Evolutionary conservation across 352 stramenopile species (phyloP).

Genomic region (Globisporangium okanoganense): DNA sequence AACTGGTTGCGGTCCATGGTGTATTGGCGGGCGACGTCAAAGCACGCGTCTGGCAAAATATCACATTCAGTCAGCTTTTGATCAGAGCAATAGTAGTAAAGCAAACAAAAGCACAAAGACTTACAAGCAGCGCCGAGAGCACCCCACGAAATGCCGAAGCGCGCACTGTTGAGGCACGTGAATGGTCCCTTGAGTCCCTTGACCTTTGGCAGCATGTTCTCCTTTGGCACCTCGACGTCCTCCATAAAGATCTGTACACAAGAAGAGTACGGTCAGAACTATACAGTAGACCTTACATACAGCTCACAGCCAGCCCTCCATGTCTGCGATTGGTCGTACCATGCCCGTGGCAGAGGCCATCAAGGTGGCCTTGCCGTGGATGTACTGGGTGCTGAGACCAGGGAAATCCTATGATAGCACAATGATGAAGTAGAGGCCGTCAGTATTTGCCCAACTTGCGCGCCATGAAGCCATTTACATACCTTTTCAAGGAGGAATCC

Average conservation of each 20-base stretch:
- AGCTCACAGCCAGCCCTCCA: no score
- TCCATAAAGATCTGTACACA: constrained; percentile 93
- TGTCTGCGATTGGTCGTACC: no score
- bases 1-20: constrained; percentile 96
- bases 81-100: not conserved
- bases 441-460: not conserved
- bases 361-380: constrained; percentile 96
- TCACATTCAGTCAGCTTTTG: not conserved
- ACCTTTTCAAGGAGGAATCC: constrained; percentile 95
- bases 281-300: no score
- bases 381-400: constrained; percentile 92
- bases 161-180: constrained; percentile 96
- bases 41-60: constrained; percentile 82
- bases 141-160: constrained; percentile 97
- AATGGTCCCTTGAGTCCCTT: constrained; percentile 94
- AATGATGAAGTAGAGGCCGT: not conserved
- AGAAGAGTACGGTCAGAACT: not conserved
- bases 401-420: constrained; percentile 57
- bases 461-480: not conserved
- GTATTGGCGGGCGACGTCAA: constrained; percentile 93
- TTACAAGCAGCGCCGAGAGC: constrained; percentile 92
- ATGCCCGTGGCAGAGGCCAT: constrained; percentile 95
- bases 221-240: constrained; percentile 92
- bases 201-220: constrained; percentile 92
- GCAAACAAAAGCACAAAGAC: constrained; percentile 2